phyloP scores from a whole-genome alignment of 495 filamentous ascomycete genomes.

The Hypomontagnella submonticulosa region DNA sequence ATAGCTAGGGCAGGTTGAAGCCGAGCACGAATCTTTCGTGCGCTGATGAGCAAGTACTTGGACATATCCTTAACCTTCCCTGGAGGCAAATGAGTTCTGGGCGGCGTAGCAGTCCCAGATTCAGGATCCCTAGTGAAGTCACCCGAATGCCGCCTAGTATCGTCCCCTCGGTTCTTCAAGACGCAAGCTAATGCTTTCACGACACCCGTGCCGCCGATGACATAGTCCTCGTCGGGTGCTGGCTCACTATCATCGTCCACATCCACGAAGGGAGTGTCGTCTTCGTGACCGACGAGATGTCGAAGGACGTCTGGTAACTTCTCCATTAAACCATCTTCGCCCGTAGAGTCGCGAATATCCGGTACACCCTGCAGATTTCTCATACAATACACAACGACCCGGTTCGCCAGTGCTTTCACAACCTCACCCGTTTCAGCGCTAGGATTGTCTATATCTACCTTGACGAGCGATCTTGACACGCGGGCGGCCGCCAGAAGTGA shows the following conservation, averaged over 20 bases:
- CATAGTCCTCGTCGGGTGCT: slow-evolving; percentile 91
- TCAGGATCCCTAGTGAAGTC: slow-evolving; percentile 57
- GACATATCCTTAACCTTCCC: slow-evolving; percentile 91
- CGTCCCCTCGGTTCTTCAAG: slow-evolving; percentile 76
- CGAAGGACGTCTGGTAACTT: slow-evolving; percentile 65
- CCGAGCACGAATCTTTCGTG: slow-evolving; percentile 84
- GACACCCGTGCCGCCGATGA: slow-evolving; percentile 94
- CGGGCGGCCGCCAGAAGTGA: slow-evolving; percentile 90
- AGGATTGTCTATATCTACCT: slow-evolving; percentile 91
- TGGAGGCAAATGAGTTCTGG: slow-evolving; percentile 41
- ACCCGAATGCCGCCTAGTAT: slow-evolving; percentile 60
- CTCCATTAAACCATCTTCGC: slow-evolving; percentile 50
- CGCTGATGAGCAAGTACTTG: slow-evolving; percentile 84
- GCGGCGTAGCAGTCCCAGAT: slow-evolving; percentile 38
- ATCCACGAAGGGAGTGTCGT: slow-evolving; percentile 63
- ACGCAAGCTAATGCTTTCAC: slow-evolving; percentile 94
- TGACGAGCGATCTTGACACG: slow-evolving; percentile 83
- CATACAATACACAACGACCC: slow-evolving; percentile 92
- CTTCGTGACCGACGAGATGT: slow-evolving; percentile 70
- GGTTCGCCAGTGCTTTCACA: slow-evolving; percentile 90
- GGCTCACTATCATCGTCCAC: slow-evolving; percentile 73
- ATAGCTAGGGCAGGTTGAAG: slow-evolving; percentile 86
- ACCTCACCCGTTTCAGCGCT: slow-evolving; percentile 81
- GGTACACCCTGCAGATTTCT: slow-evolving; percentile 82
- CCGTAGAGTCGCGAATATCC: slow-evolving; percentile 44